Base-by-base conservation (phyloP, 495 filamentous ascomycete species). In the Daldinia concentrica region DNA sequence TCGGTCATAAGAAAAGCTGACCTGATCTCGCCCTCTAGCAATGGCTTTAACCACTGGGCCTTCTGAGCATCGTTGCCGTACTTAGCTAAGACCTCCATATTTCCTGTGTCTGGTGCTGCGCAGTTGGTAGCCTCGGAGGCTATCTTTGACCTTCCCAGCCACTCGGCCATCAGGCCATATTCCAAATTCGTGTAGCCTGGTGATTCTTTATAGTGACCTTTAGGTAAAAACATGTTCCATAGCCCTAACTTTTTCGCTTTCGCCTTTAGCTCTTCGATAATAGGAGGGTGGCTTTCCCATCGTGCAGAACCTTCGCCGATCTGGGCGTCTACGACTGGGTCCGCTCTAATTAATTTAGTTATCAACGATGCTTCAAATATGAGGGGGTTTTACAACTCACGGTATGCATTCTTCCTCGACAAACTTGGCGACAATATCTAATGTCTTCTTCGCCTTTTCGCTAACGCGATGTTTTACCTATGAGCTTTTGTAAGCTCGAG, bases 181-280 rank as follows among this genome's bases (percentile, higher is more conserved):
- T 97, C 94, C 19, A 97, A 84, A 78, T 97, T 97, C 11, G 88
- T 91, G 81, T 91, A 95, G 36, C 93, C 94, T 4, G 95, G 94
- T 15, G 94, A 95, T 80, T 98, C 92, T 68, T 89, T 91, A 86
- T 97, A 98, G 82, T 98, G 94, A 72, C 89, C 93, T 82, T 92
- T 95, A 52, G 95, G 91, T 66, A 99, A 80, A 85, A 99, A 99
- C 89, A 99, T 91, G 79, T 99, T 99, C 95, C 95, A 99, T 50
- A 99, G 85, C 0, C 95, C 95, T n/a, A 94, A 83, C 75, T 90
- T 85, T 76, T 86, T 87, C 12, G 95, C 95, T 76, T 92, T 92
- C 55, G 82, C 80, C 86, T 99, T 99, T 69, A 99, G 85, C 43
- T 92, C 88, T 71, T 98, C 95, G 68, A 99, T 86, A 64, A 99